Base-by-base conservation (phyloP, 257 asterid species). In the Nicotiana paniculata region DNA sequence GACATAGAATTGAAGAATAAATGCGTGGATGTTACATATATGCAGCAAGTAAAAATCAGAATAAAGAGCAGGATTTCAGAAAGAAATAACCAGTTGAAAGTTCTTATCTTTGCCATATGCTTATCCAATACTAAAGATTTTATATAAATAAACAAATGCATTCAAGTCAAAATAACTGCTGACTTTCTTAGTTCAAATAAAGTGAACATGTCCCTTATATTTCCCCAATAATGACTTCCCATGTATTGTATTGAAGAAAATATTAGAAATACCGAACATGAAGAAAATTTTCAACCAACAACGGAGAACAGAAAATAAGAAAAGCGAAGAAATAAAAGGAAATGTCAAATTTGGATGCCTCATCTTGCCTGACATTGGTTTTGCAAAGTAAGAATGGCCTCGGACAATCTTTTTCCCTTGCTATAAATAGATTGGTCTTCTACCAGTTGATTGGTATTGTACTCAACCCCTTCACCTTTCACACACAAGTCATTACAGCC, bases 281-380 rank as follows among this genome's bases (percentile, higher is more conserved):
- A 51, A 26, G 43, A 51, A 75, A 75, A 66, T 46, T 26, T 21
- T 65, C 65, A 82, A 61, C 33, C 69, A 58, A 33, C 59, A n/a
- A 21, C 1, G 6, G 48, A 15, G 33, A 15, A 24, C 43, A 48
- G 76, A 59, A 51, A 26, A 32, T 82, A 70, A 67, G 80, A 26
- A 48, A 48, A 51, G 80, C 63, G 4, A 75, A 15, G 48, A 32
- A 57, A 46, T 33, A 6, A 28, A 15, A 30, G 24, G 16, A 30
- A 46, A 7, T 77, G 35, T 2, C 58, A 70, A 53, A 72, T 69
- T n/a, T 3, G 4, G 39, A 55, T 67, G 62, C 46, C 28, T 70
- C 16, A 61, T 68, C 83, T 72, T 72, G 65, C 86, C 86, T 84
- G 83, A 72, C 86, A 84, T 32, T 54, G 70, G 59, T 74, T 59